phyloP scores from a whole-genome alignment of 202 grass and related monocot species.

The Saccharum hybrid region DNA sequence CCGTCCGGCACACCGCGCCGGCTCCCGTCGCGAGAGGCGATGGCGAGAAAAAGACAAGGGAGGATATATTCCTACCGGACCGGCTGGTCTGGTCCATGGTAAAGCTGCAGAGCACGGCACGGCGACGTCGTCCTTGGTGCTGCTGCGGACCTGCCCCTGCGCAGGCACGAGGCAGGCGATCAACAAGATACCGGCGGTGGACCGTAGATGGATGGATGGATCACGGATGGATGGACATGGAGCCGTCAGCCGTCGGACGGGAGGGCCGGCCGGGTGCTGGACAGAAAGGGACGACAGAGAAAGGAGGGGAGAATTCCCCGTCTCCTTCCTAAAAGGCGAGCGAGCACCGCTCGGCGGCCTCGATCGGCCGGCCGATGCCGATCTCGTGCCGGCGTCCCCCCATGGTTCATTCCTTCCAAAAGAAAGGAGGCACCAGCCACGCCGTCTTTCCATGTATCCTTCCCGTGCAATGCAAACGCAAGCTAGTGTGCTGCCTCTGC shows the following conservation, averaged over 20 bases:
- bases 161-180: neutral
- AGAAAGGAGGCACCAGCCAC: constrained; percentile 33
- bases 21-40: neutral
- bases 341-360: no score
- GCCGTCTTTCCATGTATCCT: constrained; percentile 47
- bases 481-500: neutral
- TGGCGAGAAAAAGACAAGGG: neutral
- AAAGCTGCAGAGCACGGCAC: neutral
- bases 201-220: no score
- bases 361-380: no score
- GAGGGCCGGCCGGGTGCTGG: no score
- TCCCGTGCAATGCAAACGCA: neutral
- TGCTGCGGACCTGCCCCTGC: neutral
- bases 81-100: neutral
- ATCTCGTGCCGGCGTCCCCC: neutral
- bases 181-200: neutral
- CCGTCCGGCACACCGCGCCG: neutral
- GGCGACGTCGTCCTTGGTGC: neutral
- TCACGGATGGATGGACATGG: neutral
- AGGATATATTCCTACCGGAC: neutral
- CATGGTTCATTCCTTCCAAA: constrained; percentile 21
- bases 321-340: constrained; percentile 40
- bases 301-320: constrained; percentile 25
- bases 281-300: constrained; percentile 9
- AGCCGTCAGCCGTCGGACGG: no score